phyloP scores from a whole-genome alignment of 2,329 filamentous ascomycete species.

The Blastomyces silverae region DNA sequence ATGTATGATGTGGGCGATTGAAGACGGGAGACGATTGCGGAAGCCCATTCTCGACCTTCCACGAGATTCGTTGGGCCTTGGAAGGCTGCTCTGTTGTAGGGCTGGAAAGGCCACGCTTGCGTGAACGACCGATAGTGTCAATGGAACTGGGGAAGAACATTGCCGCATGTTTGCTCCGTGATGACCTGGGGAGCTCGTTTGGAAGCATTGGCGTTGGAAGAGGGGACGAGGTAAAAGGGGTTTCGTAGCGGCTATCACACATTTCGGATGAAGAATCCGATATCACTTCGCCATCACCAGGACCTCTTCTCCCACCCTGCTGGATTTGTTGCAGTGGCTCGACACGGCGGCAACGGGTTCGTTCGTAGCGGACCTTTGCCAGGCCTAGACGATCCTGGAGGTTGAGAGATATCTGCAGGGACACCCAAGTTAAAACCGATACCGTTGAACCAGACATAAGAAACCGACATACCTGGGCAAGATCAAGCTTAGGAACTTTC shows the following conservation, averaged over 20 bases:
- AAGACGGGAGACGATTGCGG: slow-evolving; percentile 84
- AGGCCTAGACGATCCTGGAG: slow-evolving; percentile 90
- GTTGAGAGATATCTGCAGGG: slow-evolving; percentile 73
- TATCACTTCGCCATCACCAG: slow-evolving; percentile 58
- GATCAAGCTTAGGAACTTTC: slow-evolving; percentile 39
- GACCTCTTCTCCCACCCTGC: slow-evolving; percentile 66
- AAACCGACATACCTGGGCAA: slow-evolving; percentile 34
- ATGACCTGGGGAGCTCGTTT: slow-evolving; percentile 62
- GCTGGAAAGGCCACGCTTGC: slow-evolving; percentile 66
- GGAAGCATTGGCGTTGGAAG: slow-evolving; percentile 78
- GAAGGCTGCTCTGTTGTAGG: slow-evolving; percentile 49
- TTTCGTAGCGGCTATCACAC: slow-evolving; percentile 54
- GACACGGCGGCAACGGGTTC: slow-evolving; percentile 79
- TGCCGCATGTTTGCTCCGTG: slow-evolving; percentile 40
- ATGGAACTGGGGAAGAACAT: slow-evolving; percentile 40
- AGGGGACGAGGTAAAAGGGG: slow-evolving; percentile 68
- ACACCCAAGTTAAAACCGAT: not conserved
- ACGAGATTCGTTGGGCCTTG: slow-evolving; percentile 57
- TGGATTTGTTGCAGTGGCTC: slow-evolving; percentile 73
- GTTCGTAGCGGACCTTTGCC: slow-evolving; percentile 94
- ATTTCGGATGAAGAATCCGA: slow-evolving; percentile 83
- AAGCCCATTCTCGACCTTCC: slow-evolving; percentile 70
- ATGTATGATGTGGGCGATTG: slow-evolving; percentile 65
- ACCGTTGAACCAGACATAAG: not conserved
- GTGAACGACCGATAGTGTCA: slow-evolving; percentile 45